Evolutionary conservation across 495 filamentous ascomycete genomes (phyloP).

Genomic region (Oidiodendron maius): DNA sequence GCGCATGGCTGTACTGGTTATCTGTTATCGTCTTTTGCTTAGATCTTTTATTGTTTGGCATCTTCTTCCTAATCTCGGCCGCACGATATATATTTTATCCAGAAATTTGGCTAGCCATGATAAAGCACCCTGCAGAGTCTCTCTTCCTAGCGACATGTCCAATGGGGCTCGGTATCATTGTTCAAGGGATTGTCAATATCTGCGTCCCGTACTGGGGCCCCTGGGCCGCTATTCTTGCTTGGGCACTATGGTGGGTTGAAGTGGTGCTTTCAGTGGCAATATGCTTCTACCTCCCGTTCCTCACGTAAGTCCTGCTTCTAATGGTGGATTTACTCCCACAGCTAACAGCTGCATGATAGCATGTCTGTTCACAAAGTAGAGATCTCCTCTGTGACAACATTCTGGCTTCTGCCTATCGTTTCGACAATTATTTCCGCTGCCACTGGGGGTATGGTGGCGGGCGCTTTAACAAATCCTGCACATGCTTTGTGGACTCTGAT

Average conservation of each 20-base stretch:
- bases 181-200: conserved; percentile 47
- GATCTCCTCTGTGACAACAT: conserved; percentile 42
- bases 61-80: conserved; percentile 36
- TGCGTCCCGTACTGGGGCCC: conserved; percentile 48
- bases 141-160: conserved; percentile 56
- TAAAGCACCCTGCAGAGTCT: conserved; percentile 49
- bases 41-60: conserved; percentile 45
- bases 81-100: conserved; percentile 53
- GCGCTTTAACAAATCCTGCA: conserved; percentile 37
- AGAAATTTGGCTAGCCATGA: conserved; percentile 46
- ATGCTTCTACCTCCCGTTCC: conserved; percentile 45
- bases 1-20: conserved; percentile 41
- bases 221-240: conserved; percentile 28
- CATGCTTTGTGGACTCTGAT: conserved; percentile 51
- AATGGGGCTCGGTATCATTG: conserved; percentile 55
- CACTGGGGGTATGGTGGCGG: conserved; percentile 50
- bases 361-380: conserved; percentile 13
- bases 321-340: neutral
- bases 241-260: conserved; percentile 55
- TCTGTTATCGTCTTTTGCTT: conserved; percentile 47
- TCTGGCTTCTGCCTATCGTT: conserved; percentile 56
- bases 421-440: conserved; percentile 47
- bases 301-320: conserved; percentile 37
- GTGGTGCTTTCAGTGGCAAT: conserved; percentile 40
- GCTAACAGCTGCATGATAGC: conserved; percentile 4